Evolutionary conservation across 164 flowering plant genomes (phyloP), one percentile per base, ranked within the genome.

Genomic region (Vitis rupestris): DNA sequence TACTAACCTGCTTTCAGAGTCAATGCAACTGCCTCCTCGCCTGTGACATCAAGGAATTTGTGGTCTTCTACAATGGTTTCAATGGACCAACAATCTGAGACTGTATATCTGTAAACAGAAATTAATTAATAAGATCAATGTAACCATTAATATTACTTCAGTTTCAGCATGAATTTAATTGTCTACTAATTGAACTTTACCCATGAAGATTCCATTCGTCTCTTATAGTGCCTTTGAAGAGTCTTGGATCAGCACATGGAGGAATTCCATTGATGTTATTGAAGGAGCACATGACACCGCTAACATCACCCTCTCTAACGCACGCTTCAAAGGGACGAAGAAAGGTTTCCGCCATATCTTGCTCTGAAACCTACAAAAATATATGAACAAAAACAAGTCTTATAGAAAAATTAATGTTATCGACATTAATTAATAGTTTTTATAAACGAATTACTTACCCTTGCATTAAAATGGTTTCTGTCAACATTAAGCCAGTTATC

Each of bases 401-500:
- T 23, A 23, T 23, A 23, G 27, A 23, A 23, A 23, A 23, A 23
- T 23, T 23, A 23, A 23, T 23, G 0, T 23, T 23, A 23, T 23
- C 27, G 27, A 23, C 27, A 23, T 23, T 23, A 23, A 23, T 23
- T 1, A 23, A 23, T 23, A 23, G 27, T 23, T 23, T 23, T 23
- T 23, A 23, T 23, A 23, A 37, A 37, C 6, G 7, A 37, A 4
- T 37, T 37, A 37, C 44, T 3, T 37, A 75, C 74, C 74, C 9
- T 54, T 2, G 79, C 79, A 58, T 72, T 54, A 23, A 60, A 77
- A 31, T 0, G 31, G 0, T 73, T 63, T 0, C 76, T 63, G 11
- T 66, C 71, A 11, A 73, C 31, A 0, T 76, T 73, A 2, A 16
- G 3, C 80, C 80, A 77, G 8, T 50, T 47, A 12, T 77, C 80